phyloP scores from a whole-genome alignment of 805 yeast species.

The Kluyveromyces siamensis region DNA sequence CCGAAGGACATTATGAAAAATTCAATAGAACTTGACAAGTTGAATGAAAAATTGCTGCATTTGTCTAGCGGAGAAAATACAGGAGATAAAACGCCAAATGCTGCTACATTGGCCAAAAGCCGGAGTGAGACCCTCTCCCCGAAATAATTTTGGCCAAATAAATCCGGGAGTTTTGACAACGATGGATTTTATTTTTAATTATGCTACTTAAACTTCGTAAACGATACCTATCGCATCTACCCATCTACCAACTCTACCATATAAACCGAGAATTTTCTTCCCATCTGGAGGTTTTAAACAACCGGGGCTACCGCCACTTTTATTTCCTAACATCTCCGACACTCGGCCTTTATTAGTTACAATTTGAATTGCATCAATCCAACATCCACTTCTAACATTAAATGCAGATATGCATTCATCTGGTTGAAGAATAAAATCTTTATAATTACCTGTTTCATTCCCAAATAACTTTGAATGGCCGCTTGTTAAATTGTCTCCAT shows the following conservation, averaged over 20 bases:
- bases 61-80: conserved; percentile 11
- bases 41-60: conserved; percentile 26
- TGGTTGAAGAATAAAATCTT: conserved; percentile 45
- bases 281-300: conserved; percentile 59
- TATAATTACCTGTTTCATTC: conserved; percentile 39
- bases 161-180: background rate
- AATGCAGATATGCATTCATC: conserved; percentile 58
- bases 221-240: conserved; percentile 63
- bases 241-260: conserved; percentile 66
- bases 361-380: conserved; percentile 85
- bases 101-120: conserved; percentile 7
- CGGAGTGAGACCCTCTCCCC: conserved; percentile 9
- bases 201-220: conserved; percentile 30
- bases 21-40: conserved; percentile 20
- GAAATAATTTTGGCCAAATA: background rate
- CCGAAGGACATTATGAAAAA: background rate
- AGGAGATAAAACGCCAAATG: conserved; percentile 2
- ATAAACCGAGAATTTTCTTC: conserved; percentile 53
- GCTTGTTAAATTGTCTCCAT: conserved; percentile 8
- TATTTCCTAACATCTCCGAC: conserved; percentile 57
- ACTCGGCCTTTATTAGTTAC: conserved; percentile 48
- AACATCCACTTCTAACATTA: conserved; percentile 63
- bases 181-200: background rate
- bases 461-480: conserved; percentile 36
- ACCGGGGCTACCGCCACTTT: conserved; percentile 55